A percentile compares a stretch with the other conserved stretches of the same genome.
These are phyloP conservation scores for Sarcodon sp. DNA, from an alignment of 768 basidiomycete species.

Conservation along the genomic window DNA sequence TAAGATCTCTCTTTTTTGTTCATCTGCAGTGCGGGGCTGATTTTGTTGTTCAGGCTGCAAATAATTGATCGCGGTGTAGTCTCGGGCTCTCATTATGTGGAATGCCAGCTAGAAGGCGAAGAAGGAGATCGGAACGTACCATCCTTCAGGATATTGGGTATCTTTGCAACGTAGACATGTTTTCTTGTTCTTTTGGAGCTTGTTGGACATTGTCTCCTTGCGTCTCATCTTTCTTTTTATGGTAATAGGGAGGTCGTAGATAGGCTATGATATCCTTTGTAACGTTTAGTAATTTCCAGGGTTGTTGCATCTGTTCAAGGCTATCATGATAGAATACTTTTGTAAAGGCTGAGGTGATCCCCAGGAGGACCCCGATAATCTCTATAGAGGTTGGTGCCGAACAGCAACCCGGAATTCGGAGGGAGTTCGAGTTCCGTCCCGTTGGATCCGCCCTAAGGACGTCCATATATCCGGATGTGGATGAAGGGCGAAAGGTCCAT, in stretches of 20 bases:
- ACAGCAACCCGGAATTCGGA: too few relatives aligned
- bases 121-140: slow-evolving; percentile 64
- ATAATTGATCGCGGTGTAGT: slow-evolving; percentile 81
- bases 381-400: too few relatives aligned
- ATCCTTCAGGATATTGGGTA: slow-evolving; percentile 83
- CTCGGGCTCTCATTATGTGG: slow-evolving; percentile 87
- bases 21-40: background rate
- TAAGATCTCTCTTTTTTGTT: slow-evolving; percentile 23
- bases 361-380: too few relatives aligned
- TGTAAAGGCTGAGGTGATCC: too few relatives aligned
- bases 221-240: background rate
- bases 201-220: background rate
- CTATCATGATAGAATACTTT: too few relatives aligned
- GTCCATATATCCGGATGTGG: too few relatives aligned
- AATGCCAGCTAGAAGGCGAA: slow-evolving; percentile 81
- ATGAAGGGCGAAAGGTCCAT: too few relatives aligned
- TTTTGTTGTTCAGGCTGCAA: slow-evolving; percentile 36
- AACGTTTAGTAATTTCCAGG: background rate
- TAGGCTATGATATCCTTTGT: background rate
- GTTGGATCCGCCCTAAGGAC: too few relatives aligned
- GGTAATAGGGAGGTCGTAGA: background rate
- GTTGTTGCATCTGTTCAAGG: too few relatives aligned
- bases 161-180: slow-evolving; percentile 56
- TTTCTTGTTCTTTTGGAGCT: background rate
- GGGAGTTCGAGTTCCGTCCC: too few relatives aligned